Base-by-base conservation (phyloP, 2,329 filamentous ascomycete genomes). In the Pseudogymnoascus sp. region DNA sequence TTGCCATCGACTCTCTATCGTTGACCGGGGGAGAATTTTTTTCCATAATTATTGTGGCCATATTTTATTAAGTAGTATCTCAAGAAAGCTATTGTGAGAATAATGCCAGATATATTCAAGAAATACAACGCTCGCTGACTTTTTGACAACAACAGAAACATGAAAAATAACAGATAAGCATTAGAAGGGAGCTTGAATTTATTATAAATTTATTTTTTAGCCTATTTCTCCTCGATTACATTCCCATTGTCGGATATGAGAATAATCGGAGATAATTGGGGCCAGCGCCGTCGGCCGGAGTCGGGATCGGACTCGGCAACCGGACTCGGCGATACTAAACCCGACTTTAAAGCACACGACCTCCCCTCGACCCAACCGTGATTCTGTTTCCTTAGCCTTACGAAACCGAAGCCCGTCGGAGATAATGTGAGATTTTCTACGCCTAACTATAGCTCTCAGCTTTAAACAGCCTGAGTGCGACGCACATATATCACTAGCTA, bases 261-360 rank as follows among this genome's bases (percentile, higher is more conserved):
- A 18, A 31, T 53, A 6, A 8, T 53, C 46, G 46, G 46, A 34
- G n/a, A 34, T 56, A 56, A 64, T 25, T 4, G 37, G 14, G 14
- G 14, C 31, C 43, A 42, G 11, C 8, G 28, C 3, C 11, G 6
- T 38, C 28, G 31, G 38, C 28, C 61, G 40, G 61, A 60, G 23
- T 43, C 63, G 60, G 37, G 18, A 28, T 62, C 62, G 63, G 63
- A 38, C 5, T 62, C 62, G 67, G 63, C 46, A 16, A 61, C 63
- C 62, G 64, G 64, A 65, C 4, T 64, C 69, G 71, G 71, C 38
- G 62, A 72, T 56, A 56, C n/a, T 56, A 56, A 56, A 31, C 3
- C 46, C 46, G 46, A 56, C 46, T 56, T 56, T 56, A 56, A 56
- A 56, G 28, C 8, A 56, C 8, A 34, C 5, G n/a, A 31, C 46